Conservation (phyloP, 768 basidiomycete genomes). For the Amanita fuliginea region DNA sequence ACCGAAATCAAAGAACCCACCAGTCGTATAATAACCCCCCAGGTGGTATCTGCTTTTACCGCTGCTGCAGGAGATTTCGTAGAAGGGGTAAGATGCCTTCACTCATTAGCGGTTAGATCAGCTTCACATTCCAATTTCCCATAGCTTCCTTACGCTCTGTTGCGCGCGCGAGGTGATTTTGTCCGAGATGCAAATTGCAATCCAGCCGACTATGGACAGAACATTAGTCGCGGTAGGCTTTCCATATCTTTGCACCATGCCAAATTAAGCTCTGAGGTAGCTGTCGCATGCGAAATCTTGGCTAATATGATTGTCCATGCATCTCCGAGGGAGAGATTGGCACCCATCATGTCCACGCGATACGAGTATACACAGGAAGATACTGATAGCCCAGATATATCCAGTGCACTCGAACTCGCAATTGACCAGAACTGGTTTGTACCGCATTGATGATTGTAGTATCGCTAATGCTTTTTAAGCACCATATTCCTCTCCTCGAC, state of each 20-base stretch:
- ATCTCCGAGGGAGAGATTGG: conserved; percentile 49
- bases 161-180: conserved; percentile 71
- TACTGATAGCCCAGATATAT: conserved; percentile 63
- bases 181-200: conserved; percentile 73
- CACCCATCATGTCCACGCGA: conserved; percentile 66
- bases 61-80: conserved; percentile 81
- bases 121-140: background rate
- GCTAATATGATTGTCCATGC: conserved; percentile 73
- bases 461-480: conserved; percentile 22
- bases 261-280: conserved; percentile 22
- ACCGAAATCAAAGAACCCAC: conserved; percentile 62
- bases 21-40: conserved; percentile 73
- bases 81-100: conserved; percentile 51
- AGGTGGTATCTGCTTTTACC: conserved; percentile 65
- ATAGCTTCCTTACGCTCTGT: conserved; percentile 73
- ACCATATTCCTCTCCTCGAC: conserved; percentile 77
- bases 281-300: conserved; percentile 74
- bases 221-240: conserved; percentile 58
- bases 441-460: background rate
- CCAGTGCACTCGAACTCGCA: conserved; percentile 80
- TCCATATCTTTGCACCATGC: background rate
- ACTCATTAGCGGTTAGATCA: background rate
- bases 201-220: conserved; percentile 83
- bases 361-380: conserved; percentile 64
- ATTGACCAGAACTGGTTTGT: conserved; percentile 81